Percentiles rank a stretch among this genome's conserved stretches.
These are phyloP conservation scores for Heliamphora exappendiculata DNA, from an alignment of 148 eudicot species.

Conservation along the genomic window DNA sequence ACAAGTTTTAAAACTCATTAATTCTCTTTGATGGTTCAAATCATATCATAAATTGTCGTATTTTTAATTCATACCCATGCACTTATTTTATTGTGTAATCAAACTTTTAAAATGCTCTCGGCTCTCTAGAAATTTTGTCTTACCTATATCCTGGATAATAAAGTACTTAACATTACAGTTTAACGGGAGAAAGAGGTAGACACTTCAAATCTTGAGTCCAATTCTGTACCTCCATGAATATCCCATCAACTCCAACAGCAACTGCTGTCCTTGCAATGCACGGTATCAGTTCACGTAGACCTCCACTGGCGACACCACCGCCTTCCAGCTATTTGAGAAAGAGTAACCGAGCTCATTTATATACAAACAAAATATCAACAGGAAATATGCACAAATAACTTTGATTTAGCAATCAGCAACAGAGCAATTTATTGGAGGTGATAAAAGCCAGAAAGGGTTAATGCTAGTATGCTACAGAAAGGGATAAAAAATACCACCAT, in stretches of 20 bases:
- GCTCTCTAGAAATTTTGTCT: too few relatives aligned
- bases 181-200: not conserved
- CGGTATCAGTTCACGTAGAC: slow-evolving; percentile 83
- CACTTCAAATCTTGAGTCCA: not conserved
- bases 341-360: not conserved
- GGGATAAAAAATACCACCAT: too few relatives aligned
- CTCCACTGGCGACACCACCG: slow-evolving; percentile 98
- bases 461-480: too few relatives aligned
- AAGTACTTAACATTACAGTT: too few relatives aligned
- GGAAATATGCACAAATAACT: not conserved
- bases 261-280: slow-evolving; percentile 95
- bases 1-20: too few relatives aligned
- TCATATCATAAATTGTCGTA: too few relatives aligned
- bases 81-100: too few relatives aligned
- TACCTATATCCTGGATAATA: too few relatives aligned
- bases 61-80: too few relatives aligned
- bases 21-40: too few relatives aligned
- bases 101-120: too few relatives aligned
- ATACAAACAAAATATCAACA: not conserved
- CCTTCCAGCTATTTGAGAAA: slow-evolving; percentile 53
- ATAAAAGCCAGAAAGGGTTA: not conserved
- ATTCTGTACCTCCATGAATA: slow-evolving; percentile 79
- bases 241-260: slow-evolving; percentile 93
- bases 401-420: not conserved
- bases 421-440: not conserved